These are phyloP conservation scores for Geranium rotundifolium DNA, from an alignment of 345 rosid genomes.

Conservation along the genomic window DNA sequence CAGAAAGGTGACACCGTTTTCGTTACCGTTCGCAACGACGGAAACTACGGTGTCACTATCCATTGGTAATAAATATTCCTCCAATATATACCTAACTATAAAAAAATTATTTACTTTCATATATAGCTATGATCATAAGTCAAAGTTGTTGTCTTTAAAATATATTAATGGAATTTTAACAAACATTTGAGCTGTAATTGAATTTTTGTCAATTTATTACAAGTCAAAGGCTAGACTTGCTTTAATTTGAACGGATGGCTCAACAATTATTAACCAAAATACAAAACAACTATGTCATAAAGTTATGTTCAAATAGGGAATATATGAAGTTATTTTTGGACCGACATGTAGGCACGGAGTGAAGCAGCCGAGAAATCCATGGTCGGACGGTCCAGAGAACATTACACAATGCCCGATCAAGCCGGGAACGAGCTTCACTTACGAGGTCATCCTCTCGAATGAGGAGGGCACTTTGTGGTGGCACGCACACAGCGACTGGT, in stretches of 20 bases:
- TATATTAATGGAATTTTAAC: no score
- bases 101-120: no score
- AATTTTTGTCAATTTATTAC: no score
- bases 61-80: constrained; percentile 14
- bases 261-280: no score
- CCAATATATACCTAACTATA: no score
- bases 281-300: no score
- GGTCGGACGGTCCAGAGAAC: constrained; percentile 27
- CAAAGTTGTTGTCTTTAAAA: no score
- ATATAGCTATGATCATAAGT: no score
- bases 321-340: not conserved
- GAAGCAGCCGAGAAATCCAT: constrained; percentile 23
- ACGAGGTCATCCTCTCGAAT: constrained; percentile 10
- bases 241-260: no score
- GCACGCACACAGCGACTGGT: constrained; percentile 47
- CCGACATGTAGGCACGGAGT: constrained; percentile 22
- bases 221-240: no score
- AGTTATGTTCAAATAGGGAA: no score
- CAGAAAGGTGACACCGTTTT: constrained; percentile 13
- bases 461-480: constrained; percentile 41
- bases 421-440: constrained; percentile 12
- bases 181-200: no score
- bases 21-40: constrained; percentile 13
- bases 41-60: constrained; percentile 18
- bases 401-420: constrained; percentile 25